A percentile compares a stretch with the other conserved stretches of the same genome.
Conservation (phyloP, 768 basidiomycete species). For the Tricholoma bakamatsutake region DNA sequence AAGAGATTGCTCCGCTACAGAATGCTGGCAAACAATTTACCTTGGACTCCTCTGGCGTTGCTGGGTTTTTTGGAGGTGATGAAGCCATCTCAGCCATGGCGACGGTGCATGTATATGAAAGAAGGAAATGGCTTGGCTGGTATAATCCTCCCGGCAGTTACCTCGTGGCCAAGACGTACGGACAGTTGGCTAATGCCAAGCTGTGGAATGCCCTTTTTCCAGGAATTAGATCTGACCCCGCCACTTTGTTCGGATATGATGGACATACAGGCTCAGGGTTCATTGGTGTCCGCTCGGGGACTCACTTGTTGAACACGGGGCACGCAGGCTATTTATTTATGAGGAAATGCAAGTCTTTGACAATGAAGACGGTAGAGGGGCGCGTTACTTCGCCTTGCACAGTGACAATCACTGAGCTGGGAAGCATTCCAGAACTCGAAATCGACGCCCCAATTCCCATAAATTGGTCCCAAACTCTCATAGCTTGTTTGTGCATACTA, state of each 20-base stretch:
- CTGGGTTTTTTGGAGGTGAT: conserved; percentile 30
- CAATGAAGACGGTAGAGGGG: conserved; percentile 1
- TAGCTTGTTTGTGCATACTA: background rate
- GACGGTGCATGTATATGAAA: conserved; percentile 26
- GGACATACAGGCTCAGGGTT: conserved; percentile 22
- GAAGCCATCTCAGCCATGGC: conserved; percentile 30
- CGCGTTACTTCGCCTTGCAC: background rate
- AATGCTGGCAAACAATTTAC: background rate
- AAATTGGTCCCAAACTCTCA: background rate
- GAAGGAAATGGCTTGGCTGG: conserved; percentile 29
- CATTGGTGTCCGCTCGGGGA: conserved; percentile 19
- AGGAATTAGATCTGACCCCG: conserved; percentile 26
- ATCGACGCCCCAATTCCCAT: background rate
- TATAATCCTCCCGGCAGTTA: conserved; percentile 30
- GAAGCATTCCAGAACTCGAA: background rate
- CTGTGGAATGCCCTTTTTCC: conserved; percentile 30
- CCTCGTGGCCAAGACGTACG: conserved; percentile 24
- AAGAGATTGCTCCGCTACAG: background rate
- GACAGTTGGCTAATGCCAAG: conserved; percentile 22
- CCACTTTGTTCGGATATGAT: conserved; percentile 19
- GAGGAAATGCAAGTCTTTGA: conserved; percentile 14
- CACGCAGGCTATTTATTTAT: conserved; percentile 21
- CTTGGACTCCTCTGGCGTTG: conserved; percentile 21
- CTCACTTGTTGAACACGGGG: conserved; percentile 19
- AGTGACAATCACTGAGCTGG: background rate